Base-by-base conservation (phyloP, 1,284 basidiomycete species). In the Ustilago shanxiensis region DNA sequence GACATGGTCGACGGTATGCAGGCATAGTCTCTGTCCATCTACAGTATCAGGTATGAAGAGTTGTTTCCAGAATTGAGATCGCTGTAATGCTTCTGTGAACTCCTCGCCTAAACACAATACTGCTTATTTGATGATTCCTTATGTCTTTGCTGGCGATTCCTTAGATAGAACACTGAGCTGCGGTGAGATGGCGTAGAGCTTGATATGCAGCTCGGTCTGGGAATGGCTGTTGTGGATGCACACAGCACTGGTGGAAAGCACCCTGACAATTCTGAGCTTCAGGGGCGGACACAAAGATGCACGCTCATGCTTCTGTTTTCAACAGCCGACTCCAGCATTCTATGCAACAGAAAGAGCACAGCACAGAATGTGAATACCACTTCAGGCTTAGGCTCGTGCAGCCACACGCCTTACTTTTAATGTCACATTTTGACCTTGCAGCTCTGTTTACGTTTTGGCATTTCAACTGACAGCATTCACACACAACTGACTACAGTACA, bases 281-380 rank as follows among this genome's bases (percentile, higher is more conserved):
- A 26, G 44, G 44, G 31, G 53, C 35, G 20, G 24, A 26, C n/a
- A n/a, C n/a, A 55, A 37, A 11, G 37, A 56, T 56, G 54, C 52
- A 54, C 35, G 52, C 52, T 10, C 33, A 54, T 54, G 52, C 35
- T 54, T 37, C 33, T 39, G n/a, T 5, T 54, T 54, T 54, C 52
- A 54, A 54, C 33, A 16, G 35, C 35, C 52, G 52, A 29, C 29
- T 28, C 49, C 5, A n/a, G 47, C 47, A 11, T 41, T 16, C 37
- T 10, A 33, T 33, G 11, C 31, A 33, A 33, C 31, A 33, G 31
- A 6, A 33, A 33, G 13, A 41, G 37, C 37, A 41, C 13, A 16
- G 37, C 37, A 41, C 16, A 49, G 47, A 8, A 16, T 49, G n/a
- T n/a, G n/a, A n/a, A n/a, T n/a, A n/a, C n/a, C 47, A 49, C 37